Base-by-base conservation (phyloP, 164 flowering plant genomes). In the Berberis vulgaris region DNA sequence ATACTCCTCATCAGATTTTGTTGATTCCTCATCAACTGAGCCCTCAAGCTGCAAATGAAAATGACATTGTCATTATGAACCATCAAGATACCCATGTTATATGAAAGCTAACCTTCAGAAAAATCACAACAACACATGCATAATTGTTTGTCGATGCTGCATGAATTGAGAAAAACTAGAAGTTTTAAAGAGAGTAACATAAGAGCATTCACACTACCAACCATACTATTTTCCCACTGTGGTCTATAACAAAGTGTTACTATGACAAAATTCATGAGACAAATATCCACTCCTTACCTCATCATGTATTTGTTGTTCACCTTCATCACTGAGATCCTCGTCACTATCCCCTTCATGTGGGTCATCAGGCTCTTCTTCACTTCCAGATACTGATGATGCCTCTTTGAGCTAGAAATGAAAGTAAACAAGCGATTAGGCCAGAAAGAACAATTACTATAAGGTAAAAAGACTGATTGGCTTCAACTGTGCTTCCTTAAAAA, bases 1-100 rank as follows among this genome's bases (percentile, higher is more conserved):
- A 49, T 87, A 94, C 81, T 94, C 99, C 74, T 94, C 99, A 69
- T 94, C 96, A 0, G 99, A 87, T 73, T 86, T 88, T 2, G 90
- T 86, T 0, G 91, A 91, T 71, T 77, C 91, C 69, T 94, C 99
- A 56, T 94, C 99, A 54, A 94, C 96, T 7, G 99, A 94, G 8
- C 99, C 99, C 50, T 88, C 85, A 69, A 81, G 71, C 98, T 93
- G 79, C 60, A 38, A 26, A 63, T 11, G 2, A 2, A 45, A 61
- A 54, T 43, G 9, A 26, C 26, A 26, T 26, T 26, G 26, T 26
- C 26, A 26, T 26, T 26, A 26, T 26, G 26, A 26, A 26, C 26
- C 26, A 26, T 26, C 26, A 26, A 26, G 26, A 26, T 26, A 26
- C 26, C 26, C 26, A 26, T 26, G 26, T 26, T 26, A 26, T 26